These are phyloP conservation scores for Talaromyces sp. DNA, from an alignment of 2,329 filamentous ascomycete species.

Conservation along the genomic window DNA sequence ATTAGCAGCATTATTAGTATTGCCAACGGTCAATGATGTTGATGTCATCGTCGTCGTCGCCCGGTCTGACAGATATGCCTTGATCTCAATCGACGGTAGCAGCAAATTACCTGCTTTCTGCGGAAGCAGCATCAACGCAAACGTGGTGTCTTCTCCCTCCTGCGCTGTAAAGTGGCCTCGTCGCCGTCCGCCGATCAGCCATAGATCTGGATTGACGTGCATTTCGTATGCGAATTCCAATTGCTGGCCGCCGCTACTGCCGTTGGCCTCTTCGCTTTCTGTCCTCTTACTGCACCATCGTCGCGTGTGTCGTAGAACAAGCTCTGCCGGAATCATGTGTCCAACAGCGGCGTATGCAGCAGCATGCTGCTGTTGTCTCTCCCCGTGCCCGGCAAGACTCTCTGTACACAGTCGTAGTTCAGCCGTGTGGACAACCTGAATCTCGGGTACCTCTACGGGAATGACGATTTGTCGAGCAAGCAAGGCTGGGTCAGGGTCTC, in stretches of 20 bases:
- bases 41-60: not conserved
- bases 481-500: constrained; percentile 24
- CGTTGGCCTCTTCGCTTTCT: constrained; percentile 21
- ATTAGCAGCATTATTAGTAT: not conserved
- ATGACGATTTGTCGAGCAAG: constrained; percentile 68
- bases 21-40: constrained; percentile 22
- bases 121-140: constrained; percentile 74
- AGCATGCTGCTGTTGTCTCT: constrained; percentile 14
- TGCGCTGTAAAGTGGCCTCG: constrained; percentile 65
- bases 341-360: constrained; percentile 39
- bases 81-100: constrained; percentile 74
- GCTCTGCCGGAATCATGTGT: constrained; percentile 43
- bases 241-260: constrained; percentile 33
- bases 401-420: constrained; percentile 27
- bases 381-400: not conserved
- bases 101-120: constrained; percentile 73
- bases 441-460: constrained; percentile 80
- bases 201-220: constrained; percentile 66
- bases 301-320: constrained; percentile 52
- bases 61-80: constrained; percentile 46
- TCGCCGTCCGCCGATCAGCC: constrained; percentile 79
- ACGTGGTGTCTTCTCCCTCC: constrained; percentile 45
- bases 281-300: constrained; percentile 43
- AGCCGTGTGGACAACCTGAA: constrained; percentile 78
- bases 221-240: constrained; percentile 83